phyloP scores from a whole-genome alignment of 371 early-diverging fungal genomes.

The Actinomortierella wolfii region DNA sequence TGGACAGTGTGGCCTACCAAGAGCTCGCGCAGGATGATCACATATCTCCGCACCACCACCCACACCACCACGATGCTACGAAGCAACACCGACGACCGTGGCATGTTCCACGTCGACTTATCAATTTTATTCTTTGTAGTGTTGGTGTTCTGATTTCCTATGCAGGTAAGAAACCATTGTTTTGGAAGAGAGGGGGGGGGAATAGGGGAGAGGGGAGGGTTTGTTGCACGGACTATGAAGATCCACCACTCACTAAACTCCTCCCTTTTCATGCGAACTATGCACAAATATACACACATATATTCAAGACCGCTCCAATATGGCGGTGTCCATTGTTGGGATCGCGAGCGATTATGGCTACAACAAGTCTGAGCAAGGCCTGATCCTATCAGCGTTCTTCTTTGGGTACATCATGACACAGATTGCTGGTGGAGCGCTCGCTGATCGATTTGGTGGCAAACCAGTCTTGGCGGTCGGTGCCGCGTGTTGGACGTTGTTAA shows the following conservation, averaged over 20 bases:
- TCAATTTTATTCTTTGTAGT: conserved; percentile 21
- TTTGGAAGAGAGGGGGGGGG: no score
- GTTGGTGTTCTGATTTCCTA: conserved; percentile 39
- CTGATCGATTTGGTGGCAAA: conserved; percentile 48
- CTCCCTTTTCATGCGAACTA: background rate
- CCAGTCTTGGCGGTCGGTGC: conserved; percentile 36
- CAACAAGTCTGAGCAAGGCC: conserved; percentile 33
- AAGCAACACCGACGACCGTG: no score
- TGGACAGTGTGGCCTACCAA: no score
- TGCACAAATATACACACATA: no score
- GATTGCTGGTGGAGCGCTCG: conserved; percentile 40
- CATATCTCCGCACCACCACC: no score
- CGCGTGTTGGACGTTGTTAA: conserved; percentile 34
- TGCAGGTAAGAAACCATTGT: conserved; percentile 29
- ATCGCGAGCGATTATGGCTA: conserved; percentile 37
- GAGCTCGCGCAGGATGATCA: no score
- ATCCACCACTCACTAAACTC: background rate
- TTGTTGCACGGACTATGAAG: no score
- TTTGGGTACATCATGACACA: conserved; percentile 45
- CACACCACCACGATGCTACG: no score
- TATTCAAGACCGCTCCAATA: conserved; percentile 41
- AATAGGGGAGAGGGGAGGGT: background rate
- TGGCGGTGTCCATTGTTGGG: conserved; percentile 47
- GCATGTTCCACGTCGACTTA: conserved; percentile 26
- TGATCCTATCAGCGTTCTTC: conserved; percentile 44